Percentiles rank a stretch among this genome's conserved stretches.
phyloP scores from a whole-genome alignment of 352 stramenopile genomes.

The Phytophthora colocasiae region DNA sequence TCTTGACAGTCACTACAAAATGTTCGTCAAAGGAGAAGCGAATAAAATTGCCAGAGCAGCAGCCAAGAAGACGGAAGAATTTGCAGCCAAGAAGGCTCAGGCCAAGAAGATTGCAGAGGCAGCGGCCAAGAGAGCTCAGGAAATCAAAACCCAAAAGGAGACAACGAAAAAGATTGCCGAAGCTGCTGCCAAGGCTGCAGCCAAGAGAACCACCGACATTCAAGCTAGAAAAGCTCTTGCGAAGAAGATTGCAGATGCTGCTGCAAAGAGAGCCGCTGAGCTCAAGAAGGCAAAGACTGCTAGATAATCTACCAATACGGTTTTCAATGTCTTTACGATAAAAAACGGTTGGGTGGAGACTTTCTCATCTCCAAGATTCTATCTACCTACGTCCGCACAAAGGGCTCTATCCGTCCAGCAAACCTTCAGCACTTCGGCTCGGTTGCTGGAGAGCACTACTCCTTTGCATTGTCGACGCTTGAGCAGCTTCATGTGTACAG shows the following conservation, averaged over 20 bases:
- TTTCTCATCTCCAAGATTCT: too few relatives aligned
- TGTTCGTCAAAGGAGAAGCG: constrained; percentile 2
- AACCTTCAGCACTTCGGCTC: too few relatives aligned
- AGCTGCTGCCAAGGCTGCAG: neutral
- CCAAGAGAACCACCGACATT: neutral
- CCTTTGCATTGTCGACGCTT: too few relatives aligned
- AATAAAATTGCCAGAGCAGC: neutral
- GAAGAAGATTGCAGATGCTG: neutral
- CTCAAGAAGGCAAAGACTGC: neutral
- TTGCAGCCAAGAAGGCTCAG: neutral
- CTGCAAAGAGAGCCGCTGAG: neutral
- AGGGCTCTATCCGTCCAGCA: too few relatives aligned
- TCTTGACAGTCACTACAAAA: constrained; percentile 3
- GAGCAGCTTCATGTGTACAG: too few relatives aligned
- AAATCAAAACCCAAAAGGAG: neutral
- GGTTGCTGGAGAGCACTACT: too few relatives aligned
- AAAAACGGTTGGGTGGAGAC: too few relatives aligned
- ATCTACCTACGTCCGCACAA: too few relatives aligned
- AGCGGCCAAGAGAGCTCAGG: neutral
- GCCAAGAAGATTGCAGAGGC: neutral
- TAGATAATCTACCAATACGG: neutral
- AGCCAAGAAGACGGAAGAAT: neutral
- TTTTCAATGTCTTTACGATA: too few relatives aligned
- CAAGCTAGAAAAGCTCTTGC: neutral
- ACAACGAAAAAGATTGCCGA: neutral